These are phyloP conservation scores for Cylindrotheca closterium DNA, from an alignment of 108 stramenopile species.

Conservation along the genomic window DNA sequence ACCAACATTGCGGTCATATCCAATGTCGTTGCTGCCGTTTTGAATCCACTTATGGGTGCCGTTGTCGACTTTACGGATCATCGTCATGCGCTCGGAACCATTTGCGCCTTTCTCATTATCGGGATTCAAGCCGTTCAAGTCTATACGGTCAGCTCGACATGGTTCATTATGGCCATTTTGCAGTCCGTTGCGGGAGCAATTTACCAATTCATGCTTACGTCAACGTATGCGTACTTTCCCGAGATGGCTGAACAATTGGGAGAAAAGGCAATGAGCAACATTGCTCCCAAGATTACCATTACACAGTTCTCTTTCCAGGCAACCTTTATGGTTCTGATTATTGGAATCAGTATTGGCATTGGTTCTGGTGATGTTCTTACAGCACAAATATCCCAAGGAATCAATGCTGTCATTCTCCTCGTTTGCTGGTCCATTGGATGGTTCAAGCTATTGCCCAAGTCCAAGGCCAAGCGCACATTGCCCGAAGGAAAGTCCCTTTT, in stretches of 20 bases:
- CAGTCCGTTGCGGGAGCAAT: constrained; percentile 49
- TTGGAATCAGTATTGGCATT: constrained; percentile 30
- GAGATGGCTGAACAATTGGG: constrained; percentile 49
- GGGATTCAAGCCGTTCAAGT: constrained; percentile 51
- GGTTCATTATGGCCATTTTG: constrained; percentile 61
- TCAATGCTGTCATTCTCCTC: constrained; percentile 25
- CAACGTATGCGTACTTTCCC: constrained; percentile 47
- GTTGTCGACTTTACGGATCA: constrained; percentile 56
- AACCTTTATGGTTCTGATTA: constrained; percentile 43
- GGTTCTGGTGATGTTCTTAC: constrained; percentile 34
- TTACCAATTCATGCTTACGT: constrained; percentile 33
- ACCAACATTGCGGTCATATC: constrained; percentile 53
- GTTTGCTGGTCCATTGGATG: constrained; percentile 40
- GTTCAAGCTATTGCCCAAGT: constrained; percentile 25
- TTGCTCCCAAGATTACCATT: constrained; percentile 38
- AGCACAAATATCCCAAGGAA: constrained; percentile 34
- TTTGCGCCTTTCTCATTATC: constrained; percentile 29
- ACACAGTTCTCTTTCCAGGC: constrained; percentile 53
- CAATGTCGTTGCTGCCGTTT: constrained; percentile 48
- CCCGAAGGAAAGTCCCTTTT: constrained; percentile 39
- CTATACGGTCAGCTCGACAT: constrained; percentile 34
- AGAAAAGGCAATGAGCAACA: constrained; percentile 36
- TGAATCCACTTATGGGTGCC: constrained; percentile 61
- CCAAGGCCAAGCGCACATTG: constrained; percentile 29
- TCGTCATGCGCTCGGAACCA: constrained; percentile 38